Conservation (phyloP, 345 rosid species). For the Kandelia obovata region DNA sequence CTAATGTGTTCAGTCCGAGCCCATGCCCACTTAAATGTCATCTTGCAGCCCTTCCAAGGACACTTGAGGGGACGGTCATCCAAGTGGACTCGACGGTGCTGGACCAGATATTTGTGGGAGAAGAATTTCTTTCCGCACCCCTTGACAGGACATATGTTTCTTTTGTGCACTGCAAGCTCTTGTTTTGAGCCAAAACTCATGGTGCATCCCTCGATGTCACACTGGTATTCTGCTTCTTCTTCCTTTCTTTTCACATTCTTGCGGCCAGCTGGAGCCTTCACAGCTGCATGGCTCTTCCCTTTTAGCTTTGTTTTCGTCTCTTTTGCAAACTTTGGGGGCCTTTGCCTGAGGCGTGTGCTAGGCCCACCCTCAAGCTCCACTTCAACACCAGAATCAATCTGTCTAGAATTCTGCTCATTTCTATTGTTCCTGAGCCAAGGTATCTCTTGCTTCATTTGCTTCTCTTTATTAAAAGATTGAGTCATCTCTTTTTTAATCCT, state of each 20-base stretch:
- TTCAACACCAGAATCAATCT: conserved; percentile 23
- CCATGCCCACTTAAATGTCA: conserved; percentile 99
- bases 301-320: conserved; percentile 31
- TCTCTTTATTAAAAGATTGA: conserved; percentile 18
- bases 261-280: conserved; percentile 23
- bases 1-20: conserved; percentile 91
- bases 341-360: conserved; percentile 70
- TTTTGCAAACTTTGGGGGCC: conserved; percentile 46
- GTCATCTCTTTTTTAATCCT: conserved; percentile 6
- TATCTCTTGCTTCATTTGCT: conserved; percentile 38
- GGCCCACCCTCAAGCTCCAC: conserved; percentile 62
- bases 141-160: conserved; percentile 81
- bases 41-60: conserved; percentile 98
- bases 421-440: conserved; percentile 28
- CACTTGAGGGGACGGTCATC: conserved; percentile 98
- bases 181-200: conserved; percentile 76
- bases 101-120: conserved; percentile 94
- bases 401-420: conserved; percentile 26
- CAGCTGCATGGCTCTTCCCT: conserved; percentile 34
- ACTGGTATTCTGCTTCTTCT: conserved; percentile 58
- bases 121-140: conserved; percentile 93
- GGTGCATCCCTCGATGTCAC: conserved; percentile 88
- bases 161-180: conserved; percentile 67
- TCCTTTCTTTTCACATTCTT: conserved; percentile 38
- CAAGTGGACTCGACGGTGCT: conserved; percentile 79